Evolutionary conservation across 768 basidiomycete genomes (phyloP), one percentile per base, ranked within the genome.

Genomic region (Leccinum obscurum): DNA sequence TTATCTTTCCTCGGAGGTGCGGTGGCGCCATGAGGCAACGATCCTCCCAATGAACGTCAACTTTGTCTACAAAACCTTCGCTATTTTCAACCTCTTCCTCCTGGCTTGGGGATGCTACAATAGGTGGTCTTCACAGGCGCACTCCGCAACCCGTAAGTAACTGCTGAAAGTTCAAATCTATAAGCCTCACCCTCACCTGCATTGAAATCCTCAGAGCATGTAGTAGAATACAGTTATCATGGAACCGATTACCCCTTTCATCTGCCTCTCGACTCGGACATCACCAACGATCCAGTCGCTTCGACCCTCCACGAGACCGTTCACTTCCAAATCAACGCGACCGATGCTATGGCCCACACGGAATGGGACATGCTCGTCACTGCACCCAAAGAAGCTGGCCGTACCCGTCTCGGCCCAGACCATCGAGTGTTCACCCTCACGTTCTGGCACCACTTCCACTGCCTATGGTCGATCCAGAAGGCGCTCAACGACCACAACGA

Each of bases 381-480:
- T 1, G 52, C 58, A 2, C 63, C 58, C 1, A 56, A 54, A 13
- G 63, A 65, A 8, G 46, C 51, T 4, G 58, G 63, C 24, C 58
- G 63, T 6, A 52, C 48, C 2, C 63, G 63, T 14, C 63, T 65
- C 5, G 63, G 63, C 7, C 63, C 63, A 44, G 63, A 64, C 15
- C 48, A 65, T 15, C 44, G 58, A 28, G 5, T 64, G 32, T 61
- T 65, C 52, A 65, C 55, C 8, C 9, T 61, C 39, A 48, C 46
- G 8, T 64, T 56, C 55, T 60, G 57, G 54, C 63, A 65, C 13
- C 54, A 64, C 8, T 50, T 65, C 39, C 63, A 64, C 26, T 64
- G 63, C 34, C 20, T 60, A 20, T 64, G 63, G 63, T 64, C 58
- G 4, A 60, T 64, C 17, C 63, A 61, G 9, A 53, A 28, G 46